Base-by-base conservation (phyloP, 1,284 basidiomycete species). In the Phlebopus sp. region DNA sequence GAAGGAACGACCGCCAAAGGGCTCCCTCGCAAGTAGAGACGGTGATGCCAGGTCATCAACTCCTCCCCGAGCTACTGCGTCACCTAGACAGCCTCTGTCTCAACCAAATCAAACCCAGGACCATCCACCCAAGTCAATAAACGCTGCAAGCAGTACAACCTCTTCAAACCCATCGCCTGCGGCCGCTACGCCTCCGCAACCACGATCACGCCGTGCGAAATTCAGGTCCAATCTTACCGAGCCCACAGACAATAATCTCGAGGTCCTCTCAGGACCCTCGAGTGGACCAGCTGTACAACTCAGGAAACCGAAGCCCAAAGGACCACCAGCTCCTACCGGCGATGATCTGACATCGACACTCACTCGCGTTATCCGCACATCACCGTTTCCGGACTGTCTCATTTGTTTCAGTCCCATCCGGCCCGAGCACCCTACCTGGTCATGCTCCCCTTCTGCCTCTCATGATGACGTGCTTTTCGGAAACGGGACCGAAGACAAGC, bases 401-500 rank as follows among this genome's bases (percentile, higher is more conserved):
- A 91, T 93, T 53, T 93, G 90, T 60, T 90, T 90, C 64, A 78
- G 76, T 37, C 52, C 84, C 0, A 82, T 93, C 19, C 78, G 82
- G 37, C 85, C 89, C 2, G 77, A 77, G 1, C 79, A 92, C 44
- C 75, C 82, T 1, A 86, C 82, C 0, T 90, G 90, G 81, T 89
- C 86, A 0, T 92, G 91, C 62, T 82, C 84, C 4, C 84, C 85
- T 1, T 72, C 76, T 0, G 72, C 73, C 17, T 70, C 74, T 2
- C 66, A 74, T n/a, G 56, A 74, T 34, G 42, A 51, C 44, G 25
- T 49, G 35, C 37, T 67, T 35, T 36, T 49, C 25, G 47, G 53
- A 37, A 52, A 59, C 45, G 51, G 51, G 25, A 31, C 14, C 2
- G 56, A 62, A 7, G 52, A 43, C 4, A 37, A 44, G 9, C 62